phyloP scores from a whole-genome alignment of 2,329 filamentous ascomycete species.

The Rutstroemia sp. region DNA sequence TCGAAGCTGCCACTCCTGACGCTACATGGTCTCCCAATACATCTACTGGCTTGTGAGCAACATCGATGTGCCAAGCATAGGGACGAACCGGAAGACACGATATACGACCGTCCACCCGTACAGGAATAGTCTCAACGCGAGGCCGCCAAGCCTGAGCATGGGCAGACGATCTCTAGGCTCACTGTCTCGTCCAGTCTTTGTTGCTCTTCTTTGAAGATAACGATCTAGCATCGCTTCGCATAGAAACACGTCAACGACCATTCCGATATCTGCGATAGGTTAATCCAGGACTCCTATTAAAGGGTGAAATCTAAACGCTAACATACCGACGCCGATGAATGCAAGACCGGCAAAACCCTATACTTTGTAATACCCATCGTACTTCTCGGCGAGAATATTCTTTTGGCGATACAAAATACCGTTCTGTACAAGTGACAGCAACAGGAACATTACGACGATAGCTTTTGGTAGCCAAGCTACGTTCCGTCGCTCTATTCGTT shows the following conservation, averaged over 20 bases:
- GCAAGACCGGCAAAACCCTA: slow-evolving; percentile 28
- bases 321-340: slow-evolving; percentile 34
- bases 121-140: slow-evolving; percentile 35
- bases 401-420: background rate
- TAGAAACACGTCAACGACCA: slow-evolving; percentile 17
- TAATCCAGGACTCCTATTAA: too few relatives aligned
- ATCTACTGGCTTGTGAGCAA: too few relatives aligned
- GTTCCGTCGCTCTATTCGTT: background rate
- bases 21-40: background rate
- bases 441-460: background rate
- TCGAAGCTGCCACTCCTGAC: background rate
- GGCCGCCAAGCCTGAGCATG: slow-evolving; percentile 31
- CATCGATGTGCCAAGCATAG: slow-evolving; percentile 15
- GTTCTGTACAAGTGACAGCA: background rate
- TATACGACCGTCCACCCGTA: slow-evolving; percentile 39
- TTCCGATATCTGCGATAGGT: slow-evolving; percentile 24
- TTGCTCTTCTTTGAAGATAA: slow-evolving; percentile 38
- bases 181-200: slow-evolving; percentile 38
- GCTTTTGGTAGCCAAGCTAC: background rate
- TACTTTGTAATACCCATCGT: background rate
- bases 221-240: slow-evolving; percentile 21
- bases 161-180: slow-evolving; percentile 36
- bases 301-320: too few relatives aligned
- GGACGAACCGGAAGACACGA: slow-evolving; percentile 34
- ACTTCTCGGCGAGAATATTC: background rate